These are phyloP conservation scores for Saccharomyces pastorianus DNA, from an alignment of 1,139 yeast species.

Conservation along the genomic window DNA sequence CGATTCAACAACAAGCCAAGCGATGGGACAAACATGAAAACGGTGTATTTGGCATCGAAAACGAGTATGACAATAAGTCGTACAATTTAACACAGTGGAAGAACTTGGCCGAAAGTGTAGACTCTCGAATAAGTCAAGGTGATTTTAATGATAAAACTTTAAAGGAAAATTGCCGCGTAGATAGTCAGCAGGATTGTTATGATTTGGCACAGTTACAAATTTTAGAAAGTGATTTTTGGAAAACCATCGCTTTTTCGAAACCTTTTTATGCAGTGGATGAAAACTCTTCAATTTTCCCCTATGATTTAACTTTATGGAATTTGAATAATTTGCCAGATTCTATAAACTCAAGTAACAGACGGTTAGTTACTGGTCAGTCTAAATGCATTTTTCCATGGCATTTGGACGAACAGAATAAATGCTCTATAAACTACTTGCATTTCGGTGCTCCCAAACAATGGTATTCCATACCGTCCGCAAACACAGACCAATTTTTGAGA, in stretches of 20 bases:
- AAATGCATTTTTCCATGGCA: conserved; percentile 87
- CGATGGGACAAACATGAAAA: conserved; percentile 44
- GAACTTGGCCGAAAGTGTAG: neutral
- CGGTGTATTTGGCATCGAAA: neutral
- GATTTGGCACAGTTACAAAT: neutral
- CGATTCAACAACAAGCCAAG: conserved; percentile 65
- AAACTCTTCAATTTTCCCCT: neutral
- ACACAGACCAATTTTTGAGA: conserved; percentile 19
- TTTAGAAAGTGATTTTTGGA: neutral
- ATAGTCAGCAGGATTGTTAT: neutral
- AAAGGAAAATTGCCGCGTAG: neutral
- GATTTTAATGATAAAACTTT: neutral
- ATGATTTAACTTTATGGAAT: neutral
- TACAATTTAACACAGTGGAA: neutral
- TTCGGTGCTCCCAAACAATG: conserved; percentile 89
- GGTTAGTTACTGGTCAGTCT: conserved; percentile 83
- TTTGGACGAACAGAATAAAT: conserved; percentile 75
- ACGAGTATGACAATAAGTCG: neutral
- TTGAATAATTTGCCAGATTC: neutral
- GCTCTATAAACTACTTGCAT: conserved; percentile 72
- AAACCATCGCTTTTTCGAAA: neutral
- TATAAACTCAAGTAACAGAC: conserved; percentile 20
- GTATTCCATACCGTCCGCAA: conserved; percentile 57
- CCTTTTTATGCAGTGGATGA: conserved; percentile 47
- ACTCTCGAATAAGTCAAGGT: neutral